phyloP scores from a whole-genome alignment of 1,139 yeast species.

The Saccharomyces hybrid region DNA sequence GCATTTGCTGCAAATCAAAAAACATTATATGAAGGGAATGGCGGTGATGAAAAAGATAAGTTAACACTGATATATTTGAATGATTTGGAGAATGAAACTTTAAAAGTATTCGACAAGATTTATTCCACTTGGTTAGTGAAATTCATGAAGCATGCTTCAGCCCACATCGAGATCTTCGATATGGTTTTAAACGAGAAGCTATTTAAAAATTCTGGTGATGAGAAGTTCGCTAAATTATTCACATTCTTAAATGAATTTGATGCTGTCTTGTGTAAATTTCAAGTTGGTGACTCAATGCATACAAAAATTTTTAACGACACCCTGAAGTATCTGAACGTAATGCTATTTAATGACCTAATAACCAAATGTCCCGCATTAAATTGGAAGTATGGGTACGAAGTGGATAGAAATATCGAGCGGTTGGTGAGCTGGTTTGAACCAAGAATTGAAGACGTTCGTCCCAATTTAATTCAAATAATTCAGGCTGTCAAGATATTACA shows the following conservation, averaged over 20 bases:
- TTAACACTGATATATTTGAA: not conserved
- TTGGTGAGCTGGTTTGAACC: not conserved
- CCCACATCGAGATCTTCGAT: not conserved
- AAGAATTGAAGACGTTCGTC: constrained; percentile 53
- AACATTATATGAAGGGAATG: constrained; percentile 43
- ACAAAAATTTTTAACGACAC: not conserved
- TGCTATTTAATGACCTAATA: not conserved
- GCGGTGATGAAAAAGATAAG: constrained; percentile 34
- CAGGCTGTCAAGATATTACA: constrained; percentile 91
- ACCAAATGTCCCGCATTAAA: not conserved
- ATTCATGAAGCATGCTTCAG: not conserved
- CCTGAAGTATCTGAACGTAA: not conserved
- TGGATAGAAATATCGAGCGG: not conserved
- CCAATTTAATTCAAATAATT: constrained; percentile 72
- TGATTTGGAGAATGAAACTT: not conserved
- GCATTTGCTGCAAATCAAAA: constrained; percentile 52
- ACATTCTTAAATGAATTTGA: not conserved
- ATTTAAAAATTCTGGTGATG: not conserved
- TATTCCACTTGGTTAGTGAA: not conserved
- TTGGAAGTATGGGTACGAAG: not conserved
- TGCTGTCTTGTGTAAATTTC: not conserved
- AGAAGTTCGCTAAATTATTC: not conserved
- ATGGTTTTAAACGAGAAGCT: not conserved
- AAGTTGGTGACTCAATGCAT: not conserved
- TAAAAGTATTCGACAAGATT: not conserved